Conservation (phyloP, 305 asterid genomes). For the Solanum hybrid region DNA sequence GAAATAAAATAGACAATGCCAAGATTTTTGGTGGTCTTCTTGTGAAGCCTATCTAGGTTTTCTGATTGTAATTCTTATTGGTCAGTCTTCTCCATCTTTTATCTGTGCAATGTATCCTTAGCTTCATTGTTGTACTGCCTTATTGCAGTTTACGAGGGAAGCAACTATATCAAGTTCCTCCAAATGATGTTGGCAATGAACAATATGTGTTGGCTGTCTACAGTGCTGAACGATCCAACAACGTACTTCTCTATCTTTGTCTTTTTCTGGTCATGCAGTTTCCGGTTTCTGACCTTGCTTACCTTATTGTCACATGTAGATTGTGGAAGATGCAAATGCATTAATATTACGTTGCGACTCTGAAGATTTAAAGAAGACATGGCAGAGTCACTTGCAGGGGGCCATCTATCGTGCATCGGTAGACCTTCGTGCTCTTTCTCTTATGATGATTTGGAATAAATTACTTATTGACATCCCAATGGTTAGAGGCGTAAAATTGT, state of each 20-base stretch:
- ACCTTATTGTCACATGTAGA: conserved; percentile 27
- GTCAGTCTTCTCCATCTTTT: background rate
- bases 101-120: conserved; percentile 7
- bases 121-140: conserved; percentile 10
- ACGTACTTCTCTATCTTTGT: conserved; percentile 34
- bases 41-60: background rate
- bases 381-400: conserved; percentile 83
- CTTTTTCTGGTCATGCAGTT: conserved; percentile 9
- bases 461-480: background rate
- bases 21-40: background rate
- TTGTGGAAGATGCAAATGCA: conserved; percentile 74
- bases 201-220: conserved; percentile 67
- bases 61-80: background rate
- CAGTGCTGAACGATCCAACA: conserved; percentile 55
- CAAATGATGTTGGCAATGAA: conserved; percentile 52
- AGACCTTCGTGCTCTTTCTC: conserved; percentile 9
- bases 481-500: background rate
- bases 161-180: conserved; percentile 71
- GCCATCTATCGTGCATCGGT: conserved; percentile 93
- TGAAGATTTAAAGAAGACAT: conserved; percentile 53
- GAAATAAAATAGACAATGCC: background rate
- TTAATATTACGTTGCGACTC: conserved; percentile 68
- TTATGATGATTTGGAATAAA: background rate
- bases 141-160: conserved; percentile 71
- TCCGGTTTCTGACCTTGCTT: conserved; percentile 10